Evolutionary conservation across 257 asterid species (phyloP).

Genomic region (Leptodermis oblonga): DNA sequence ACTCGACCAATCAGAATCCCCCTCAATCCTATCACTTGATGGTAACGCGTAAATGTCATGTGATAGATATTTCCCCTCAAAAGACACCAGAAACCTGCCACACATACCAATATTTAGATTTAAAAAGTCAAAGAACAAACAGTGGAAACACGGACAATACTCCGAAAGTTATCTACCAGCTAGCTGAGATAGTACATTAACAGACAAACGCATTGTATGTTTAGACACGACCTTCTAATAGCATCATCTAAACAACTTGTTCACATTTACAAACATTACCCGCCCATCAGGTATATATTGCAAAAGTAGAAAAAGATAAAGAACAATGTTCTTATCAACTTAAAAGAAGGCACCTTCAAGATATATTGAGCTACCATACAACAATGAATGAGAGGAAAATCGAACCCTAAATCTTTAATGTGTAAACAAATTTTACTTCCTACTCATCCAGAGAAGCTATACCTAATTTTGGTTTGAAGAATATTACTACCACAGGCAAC

Average conservation of each 20-base stretch:
- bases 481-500: slow-evolving; percentile 80
- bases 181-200: not conserved
- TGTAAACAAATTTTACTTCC: slow-evolving; percentile 9
- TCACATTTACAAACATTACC: not conserved
- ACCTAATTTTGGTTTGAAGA: slow-evolving; percentile 80
- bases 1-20: slow-evolving; percentile 30
- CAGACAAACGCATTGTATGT: not conserved
- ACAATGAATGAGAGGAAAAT: not conserved
- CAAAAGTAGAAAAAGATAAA: not conserved
- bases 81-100: slow-evolving; percentile 77
- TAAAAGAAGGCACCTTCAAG: not conserved
- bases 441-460: slow-evolving; percentile 11
- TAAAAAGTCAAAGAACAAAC: not conserved
- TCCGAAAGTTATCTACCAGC: not conserved
- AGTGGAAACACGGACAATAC: not conserved
- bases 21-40: slow-evolving; percentile 33
- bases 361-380: not conserved
- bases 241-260: not conserved
- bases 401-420: not conserved
- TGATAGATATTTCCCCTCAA: slow-evolving; percentile 69
- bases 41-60: slow-evolving; percentile 46
- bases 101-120: slow-evolving; percentile 1
- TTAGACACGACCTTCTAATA: not conserved
- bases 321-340: not conserved
- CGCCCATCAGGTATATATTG: no score